These are phyloP conservation scores for Aspergillus pseudonomiae DNA, from an alignment of 2,329 filamentous ascomycete species.

Conservation along the genomic window DNA sequence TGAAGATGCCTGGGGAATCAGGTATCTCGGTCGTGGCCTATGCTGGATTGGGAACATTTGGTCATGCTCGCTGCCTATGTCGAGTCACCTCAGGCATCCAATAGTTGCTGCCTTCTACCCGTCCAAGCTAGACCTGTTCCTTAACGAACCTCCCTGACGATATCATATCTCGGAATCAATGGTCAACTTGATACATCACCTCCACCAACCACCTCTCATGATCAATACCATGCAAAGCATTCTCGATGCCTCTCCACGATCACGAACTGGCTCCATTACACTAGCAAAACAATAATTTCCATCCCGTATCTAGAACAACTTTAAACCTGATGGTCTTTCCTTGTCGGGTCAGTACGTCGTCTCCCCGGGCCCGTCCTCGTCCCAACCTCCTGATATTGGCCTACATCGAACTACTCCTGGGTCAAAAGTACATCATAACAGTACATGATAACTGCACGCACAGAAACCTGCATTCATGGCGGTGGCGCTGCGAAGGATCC, in stretches of 20 bases:
- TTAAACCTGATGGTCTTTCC: not conserved
- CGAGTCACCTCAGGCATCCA: not conserved
- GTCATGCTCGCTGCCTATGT: too few relatives aligned
- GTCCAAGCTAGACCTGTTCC: not conserved
- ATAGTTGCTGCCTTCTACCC: not conserved
- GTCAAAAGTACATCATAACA: not conserved
- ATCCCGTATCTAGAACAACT: constrained; percentile 1
- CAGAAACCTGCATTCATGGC: not conserved
- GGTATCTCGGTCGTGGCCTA: not conserved
- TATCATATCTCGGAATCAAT: constrained; percentile 1
- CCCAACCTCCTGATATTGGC: not conserved
- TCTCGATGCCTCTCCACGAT: not conserved
- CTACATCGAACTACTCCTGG: not conserved
- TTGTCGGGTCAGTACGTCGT: not conserved
- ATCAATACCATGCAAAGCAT: not conserved
- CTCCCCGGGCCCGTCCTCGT: not conserved
- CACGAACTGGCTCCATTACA: not conserved
- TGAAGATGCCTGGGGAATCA: not conserved
- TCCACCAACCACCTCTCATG: not conserved
- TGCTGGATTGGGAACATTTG: not conserved
- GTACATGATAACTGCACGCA: not conserved
- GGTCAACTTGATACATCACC: not conserved
- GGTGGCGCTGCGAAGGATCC: not conserved
- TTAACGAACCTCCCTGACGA: not conserved
- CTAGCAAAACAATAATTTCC: not conserved